phyloP scores from a whole-genome alignment of 192 early-diverging fungal species.

The Gonapodya sp. region DNA sequence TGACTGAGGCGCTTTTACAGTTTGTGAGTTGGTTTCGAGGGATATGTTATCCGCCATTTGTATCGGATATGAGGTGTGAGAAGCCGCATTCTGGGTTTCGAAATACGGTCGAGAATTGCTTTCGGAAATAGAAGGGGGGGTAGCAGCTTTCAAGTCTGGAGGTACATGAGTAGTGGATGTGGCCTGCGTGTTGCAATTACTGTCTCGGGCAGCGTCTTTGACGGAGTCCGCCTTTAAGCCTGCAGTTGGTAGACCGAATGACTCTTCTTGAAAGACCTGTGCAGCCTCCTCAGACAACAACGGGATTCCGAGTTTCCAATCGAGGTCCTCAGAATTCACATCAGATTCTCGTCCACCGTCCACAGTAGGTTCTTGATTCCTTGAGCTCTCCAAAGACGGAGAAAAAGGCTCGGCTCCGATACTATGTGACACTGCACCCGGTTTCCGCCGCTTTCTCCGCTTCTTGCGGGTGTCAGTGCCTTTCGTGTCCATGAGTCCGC shows the following conservation, averaged over 20 bases:
- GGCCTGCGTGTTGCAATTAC: too few relatives aligned
- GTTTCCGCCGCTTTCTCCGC: not conserved
- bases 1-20: not conserved
- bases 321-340: not conserved
- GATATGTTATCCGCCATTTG: not conserved
- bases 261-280: not conserved
- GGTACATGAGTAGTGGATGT: too few relatives aligned
- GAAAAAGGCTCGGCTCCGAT: too few relatives aligned
- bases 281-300: not conserved
- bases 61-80: not conserved
- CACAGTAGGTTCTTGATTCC: not conserved
- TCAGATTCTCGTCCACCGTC: not conserved
- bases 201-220: too few relatives aligned
- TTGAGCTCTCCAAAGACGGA: not conserved
- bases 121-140: not conserved
- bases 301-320: not conserved
- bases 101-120: too few relatives aligned
- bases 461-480: not conserved
- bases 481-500: not conserved
- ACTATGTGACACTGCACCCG: too few relatives aligned
- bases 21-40: not conserved
- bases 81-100: too few relatives aligned
- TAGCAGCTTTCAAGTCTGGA: not conserved
- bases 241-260: too few relatives aligned
- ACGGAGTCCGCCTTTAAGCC: too few relatives aligned